Conservation (phyloP, 805 yeast species). For the Lachancea cidri region DNA sequence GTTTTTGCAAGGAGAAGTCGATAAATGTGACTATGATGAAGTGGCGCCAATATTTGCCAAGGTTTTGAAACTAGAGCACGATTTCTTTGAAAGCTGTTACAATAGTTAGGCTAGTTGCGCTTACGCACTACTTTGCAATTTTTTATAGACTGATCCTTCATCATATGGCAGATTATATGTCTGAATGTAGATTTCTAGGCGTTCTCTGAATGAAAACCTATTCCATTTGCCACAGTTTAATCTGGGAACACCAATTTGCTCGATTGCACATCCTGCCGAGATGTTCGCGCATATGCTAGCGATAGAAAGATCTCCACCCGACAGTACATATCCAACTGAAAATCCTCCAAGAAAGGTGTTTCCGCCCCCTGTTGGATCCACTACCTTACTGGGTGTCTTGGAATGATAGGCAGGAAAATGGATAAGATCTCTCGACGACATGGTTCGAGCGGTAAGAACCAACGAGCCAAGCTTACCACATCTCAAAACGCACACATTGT, state of each 20-base stretch:
- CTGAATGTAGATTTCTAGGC: slow-evolving; percentile 39
- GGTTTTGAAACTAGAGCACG: slow-evolving; percentile 38
- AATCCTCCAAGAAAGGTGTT: slow-evolving; percentile 85
- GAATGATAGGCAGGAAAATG: slow-evolving; percentile 77
- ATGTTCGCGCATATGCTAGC: slow-evolving; percentile 67
- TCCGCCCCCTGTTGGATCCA: slow-evolving; percentile 96
- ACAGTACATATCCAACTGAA: slow-evolving; percentile 51
- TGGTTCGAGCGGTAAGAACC: slow-evolving; percentile 32
- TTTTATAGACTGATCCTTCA: slow-evolving; percentile 8
- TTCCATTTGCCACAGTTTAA: slow-evolving; percentile 53
- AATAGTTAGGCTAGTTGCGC: not conserved
- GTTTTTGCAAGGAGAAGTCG: slow-evolving; percentile 41
- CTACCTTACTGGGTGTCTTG: slow-evolving; percentile 40
- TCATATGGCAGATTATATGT: slow-evolving; percentile 8
- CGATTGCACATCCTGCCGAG: slow-evolving; percentile 78
- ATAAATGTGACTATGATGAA: slow-evolving; percentile 30
- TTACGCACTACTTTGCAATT: slow-evolving; percentile 4
- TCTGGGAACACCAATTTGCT: slow-evolving; percentile 69
- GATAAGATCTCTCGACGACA: slow-evolving; percentile 4
- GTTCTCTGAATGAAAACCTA: slow-evolving; percentile 40
- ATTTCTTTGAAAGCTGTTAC: slow-evolving; percentile 46
- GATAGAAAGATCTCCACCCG: slow-evolving; percentile 42
- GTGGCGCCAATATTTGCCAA: slow-evolving; percentile 31
- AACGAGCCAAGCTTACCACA: slow-evolving; percentile 75
- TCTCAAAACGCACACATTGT: slow-evolving; percentile 46